Base-by-base conservation (phyloP, 345 rosid genomes). In the Excoecaria cochinchinensis region DNA sequence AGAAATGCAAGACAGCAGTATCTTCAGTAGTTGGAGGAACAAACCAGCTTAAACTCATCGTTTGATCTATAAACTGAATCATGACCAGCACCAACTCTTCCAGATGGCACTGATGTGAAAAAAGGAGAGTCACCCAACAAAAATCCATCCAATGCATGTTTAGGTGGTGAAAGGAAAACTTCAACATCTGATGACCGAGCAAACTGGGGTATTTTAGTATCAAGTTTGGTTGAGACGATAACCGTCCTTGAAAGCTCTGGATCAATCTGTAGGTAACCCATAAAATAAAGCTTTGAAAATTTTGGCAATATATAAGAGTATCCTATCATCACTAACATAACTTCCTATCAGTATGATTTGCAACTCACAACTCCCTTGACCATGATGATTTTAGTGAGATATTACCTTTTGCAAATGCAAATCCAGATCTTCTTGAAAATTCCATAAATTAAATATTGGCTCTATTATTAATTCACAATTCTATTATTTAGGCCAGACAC, bases 71-170 rank as follows among this genome's bases (percentile, higher is more conserved):
- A 92, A 47, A 92, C 90, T 62, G 97, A 85, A 71, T 90, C 97
- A 67, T 85, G 90, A 73, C 82, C 92, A 57, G 79, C 70, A 65
- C 98, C 97, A 71, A 94, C 98, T 81, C 98, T 88, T 84, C 97
- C 98, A 22, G 98, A 94, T 76, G 98, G 98, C 80, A 94, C 97
- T 52, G 98, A 92, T 67, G 98, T 94, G 76, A 94, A 94, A 80
- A 92, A 94, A 6, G 98, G 98, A 39, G 90, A 92, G 71, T 89
- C 95, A 1, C 97, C 97, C 75, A 92, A 73, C 70, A 94, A 86
- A 81, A 89, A 94, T 67, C 97, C 97, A 85, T 94, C 98, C 69
- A 90, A 92, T 56, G 92, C 85, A 71, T 90, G 86, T 5, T 89
- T 85, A 71, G 98, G 97, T 0, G 97, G 98, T 19, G 93, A 92